Base-by-base conservation (phyloP, 345 rosid species). In the Corymbia maculata region DNA sequence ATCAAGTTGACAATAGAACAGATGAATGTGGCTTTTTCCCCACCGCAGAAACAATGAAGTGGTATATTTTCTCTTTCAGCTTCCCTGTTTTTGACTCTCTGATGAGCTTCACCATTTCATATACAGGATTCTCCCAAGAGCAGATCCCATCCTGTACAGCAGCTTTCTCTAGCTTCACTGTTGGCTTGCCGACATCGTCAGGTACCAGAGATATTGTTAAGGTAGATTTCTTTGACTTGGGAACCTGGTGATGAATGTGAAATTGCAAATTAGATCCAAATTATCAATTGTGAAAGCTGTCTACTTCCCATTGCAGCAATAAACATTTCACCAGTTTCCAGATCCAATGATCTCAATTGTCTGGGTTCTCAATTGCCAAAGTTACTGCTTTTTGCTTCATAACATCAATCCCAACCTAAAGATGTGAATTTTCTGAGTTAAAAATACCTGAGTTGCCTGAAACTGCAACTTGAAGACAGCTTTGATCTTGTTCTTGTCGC, bases 401-500 rank as follows among this genome's bases (percentile, higher is more conserved):
- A 55, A 19, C 79, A 51, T 28, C 88, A 85, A 85, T 57, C 22
- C 87, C 59, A 30, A 15, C 64, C 66, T 51, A 30, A 30, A 17
- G 47, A 57, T 7, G 86, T 70, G 42, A 79, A 82, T 88, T 50
- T 7, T 6, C 55, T 85, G 32, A 45, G 42, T 51, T 88, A 89
- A 59, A 86, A 85, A 85, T 91, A 97, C 99, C 99, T 98, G 98
- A 90, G 99, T 97, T 50, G 95, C 98, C 92, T 95, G 99, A 90
- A 98, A 97, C 94, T 95, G 97, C 91, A 98, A 91, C 91, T 92
- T 94, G 95, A 97, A 96, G 85, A 97, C 95, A 53, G 94, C 93
- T 91, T 97, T 98, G 98, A 97, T 93, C 95, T 95, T 97, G 92
- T 92, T 94, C 98, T 95, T 96, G 92, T 95, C 95, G 90, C 94